A percentile compares a stretch with the other conserved stretches of the same genome.
These are phyloP conservation scores for Talaromyces sp. DNA, from an alignment of 2,329 filamentous ascomycete species.

Conservation along the genomic window DNA sequence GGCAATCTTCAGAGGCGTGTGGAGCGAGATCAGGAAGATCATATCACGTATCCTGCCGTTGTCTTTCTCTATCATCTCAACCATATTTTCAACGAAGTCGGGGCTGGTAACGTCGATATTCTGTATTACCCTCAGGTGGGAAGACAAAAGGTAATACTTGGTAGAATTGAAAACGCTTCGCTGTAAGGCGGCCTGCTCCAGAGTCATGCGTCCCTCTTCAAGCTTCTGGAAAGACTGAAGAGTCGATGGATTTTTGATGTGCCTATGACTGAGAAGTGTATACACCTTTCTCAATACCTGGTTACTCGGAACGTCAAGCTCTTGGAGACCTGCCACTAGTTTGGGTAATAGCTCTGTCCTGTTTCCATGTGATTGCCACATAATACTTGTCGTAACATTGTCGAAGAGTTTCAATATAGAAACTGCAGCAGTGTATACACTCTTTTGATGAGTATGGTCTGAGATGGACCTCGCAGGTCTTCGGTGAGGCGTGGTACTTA, in stretches of 20 bases:
- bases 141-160: constrained; percentile 23
- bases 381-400: constrained; percentile 11
- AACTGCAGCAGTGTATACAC: constrained; percentile 20
- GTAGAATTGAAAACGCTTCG: constrained; percentile 24
- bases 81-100: constrained; percentile 26
- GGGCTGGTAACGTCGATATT: constrained; percentile 32
- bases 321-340: constrained; percentile 26
- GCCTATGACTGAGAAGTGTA: constrained; percentile 23
- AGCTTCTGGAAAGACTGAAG: constrained; percentile 23
- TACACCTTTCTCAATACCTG: constrained; percentile 26
- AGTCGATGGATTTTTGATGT: constrained; percentile 20
- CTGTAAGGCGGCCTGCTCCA: constrained; percentile 27
- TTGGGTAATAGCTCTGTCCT: constrained; percentile 23
- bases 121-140: constrained; percentile 28
- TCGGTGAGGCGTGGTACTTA: constrained; percentile 21
- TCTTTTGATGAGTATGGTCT: constrained; percentile 3
- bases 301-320: constrained; percentile 28
- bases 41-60: constrained; percentile 26
- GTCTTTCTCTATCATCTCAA: constrained; percentile 29
- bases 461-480: constrained; percentile 19
- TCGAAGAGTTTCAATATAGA: constrained; percentile 28
- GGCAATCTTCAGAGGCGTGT: constrained; percentile 36
- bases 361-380: constrained; percentile 13
- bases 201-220: constrained; percentile 24
- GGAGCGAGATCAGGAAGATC: constrained; percentile 31